Percentiles rank a stretch among this genome's conserved stretches.
phyloP scores from a whole-genome alignment of 1,284 basidiomycete species.

The Ustilago sp. region DNA sequence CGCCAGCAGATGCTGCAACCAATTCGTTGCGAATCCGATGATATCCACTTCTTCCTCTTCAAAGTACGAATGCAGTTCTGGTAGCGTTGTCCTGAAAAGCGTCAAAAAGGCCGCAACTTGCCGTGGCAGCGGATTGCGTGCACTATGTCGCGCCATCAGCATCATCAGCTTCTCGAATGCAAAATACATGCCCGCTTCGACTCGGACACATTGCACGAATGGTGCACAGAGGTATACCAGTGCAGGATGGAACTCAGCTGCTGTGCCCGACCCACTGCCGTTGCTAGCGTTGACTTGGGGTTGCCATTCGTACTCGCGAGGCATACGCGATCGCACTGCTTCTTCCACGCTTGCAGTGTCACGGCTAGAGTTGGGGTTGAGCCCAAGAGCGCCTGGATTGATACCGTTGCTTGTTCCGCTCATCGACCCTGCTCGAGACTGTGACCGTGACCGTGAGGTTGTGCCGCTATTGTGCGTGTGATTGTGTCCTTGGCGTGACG shows the following conservation, averaged over 20 bases:
- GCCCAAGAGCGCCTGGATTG: background rate
- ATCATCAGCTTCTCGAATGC: constrained; percentile 68
- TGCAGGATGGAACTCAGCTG: constrained; percentile 63
- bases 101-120: constrained; percentile 68
- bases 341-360: constrained; percentile 22
- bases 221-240: constrained; percentile 68
- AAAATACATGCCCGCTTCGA: constrained; percentile 70
- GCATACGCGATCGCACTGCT: constrained; percentile 45
- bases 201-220: constrained; percentile 67
- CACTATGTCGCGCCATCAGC: constrained; percentile 58
- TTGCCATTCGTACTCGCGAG: constrained; percentile 57
- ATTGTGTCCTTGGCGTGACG: constrained; percentile 7
- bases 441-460: constrained; percentile 35
- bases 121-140: constrained; percentile 53
- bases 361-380: background rate
- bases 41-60: constrained; percentile 69
- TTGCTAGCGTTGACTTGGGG: constrained; percentile 37
- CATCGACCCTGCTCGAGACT: constrained; percentile 41
- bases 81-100: constrained; percentile 66
- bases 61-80: constrained; percentile 69
- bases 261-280: constrained; percentile 5
- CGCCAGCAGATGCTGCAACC: constrained; percentile 67
- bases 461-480: constrained; percentile 27
- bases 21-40: constrained; percentile 64
- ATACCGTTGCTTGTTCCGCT: constrained; percentile 16